Conservation (phyloP, 164 flowering plant genomes). For the Cinnamomum chago region DNA sequence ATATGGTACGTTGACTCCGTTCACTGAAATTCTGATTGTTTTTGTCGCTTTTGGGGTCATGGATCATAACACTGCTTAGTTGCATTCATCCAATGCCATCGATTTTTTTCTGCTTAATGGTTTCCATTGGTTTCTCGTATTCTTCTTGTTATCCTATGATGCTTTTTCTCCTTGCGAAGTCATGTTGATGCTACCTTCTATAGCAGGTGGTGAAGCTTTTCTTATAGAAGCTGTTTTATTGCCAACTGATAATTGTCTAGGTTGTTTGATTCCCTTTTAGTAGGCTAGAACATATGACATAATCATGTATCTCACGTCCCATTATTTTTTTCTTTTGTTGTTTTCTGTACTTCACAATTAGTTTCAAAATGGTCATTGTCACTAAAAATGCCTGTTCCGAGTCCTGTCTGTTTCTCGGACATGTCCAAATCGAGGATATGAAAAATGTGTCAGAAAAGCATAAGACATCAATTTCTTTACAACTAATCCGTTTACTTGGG, state of each 20-base stretch:
- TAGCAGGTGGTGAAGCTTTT: neutral
- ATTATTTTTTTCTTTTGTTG: neutral
- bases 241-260: neutral
- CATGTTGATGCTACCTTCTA: neutral
- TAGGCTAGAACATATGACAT: neutral
- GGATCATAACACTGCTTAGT: neutral
- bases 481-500: too few species aligned
- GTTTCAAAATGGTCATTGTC: too few species aligned
- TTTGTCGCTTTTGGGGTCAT: neutral
- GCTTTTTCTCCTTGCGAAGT: neutral
- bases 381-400: too few species aligned
- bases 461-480: too few species aligned
- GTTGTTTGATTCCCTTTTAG: neutral
- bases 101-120: neutral
- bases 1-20: slow-evolving; percentile 77
- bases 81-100: neutral
- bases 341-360: neutral
- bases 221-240: too few species aligned
- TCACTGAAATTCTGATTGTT: neutral
- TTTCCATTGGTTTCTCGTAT: neutral
- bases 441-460: too few species aligned
- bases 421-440: too few species aligned
- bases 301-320: neutral
- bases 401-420: too few species aligned
- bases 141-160: neutral